These are phyloP conservation scores for Malus sylvestris DNA, from an alignment of 306 rosid species.

Conservation along the genomic window DNA sequence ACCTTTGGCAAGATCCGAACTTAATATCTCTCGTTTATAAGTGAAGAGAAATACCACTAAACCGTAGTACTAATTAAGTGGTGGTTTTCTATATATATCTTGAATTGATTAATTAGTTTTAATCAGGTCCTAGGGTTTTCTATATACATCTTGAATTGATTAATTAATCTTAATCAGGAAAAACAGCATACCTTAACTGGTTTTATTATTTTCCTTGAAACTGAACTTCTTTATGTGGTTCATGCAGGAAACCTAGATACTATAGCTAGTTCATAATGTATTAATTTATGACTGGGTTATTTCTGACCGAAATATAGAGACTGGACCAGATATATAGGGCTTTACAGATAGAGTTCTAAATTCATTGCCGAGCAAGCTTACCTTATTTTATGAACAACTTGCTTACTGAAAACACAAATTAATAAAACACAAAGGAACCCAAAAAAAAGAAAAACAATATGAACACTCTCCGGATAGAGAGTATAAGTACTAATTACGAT, in stretches of 20 bases:
- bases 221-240: background rate
- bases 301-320: background rate
- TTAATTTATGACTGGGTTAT: background rate
- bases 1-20: too few relatives aligned
- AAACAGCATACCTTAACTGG: background rate
- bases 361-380: background rate
- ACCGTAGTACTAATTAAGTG: too few relatives aligned
- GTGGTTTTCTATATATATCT: too few relatives aligned
- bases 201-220: background rate
- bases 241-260: background rate
- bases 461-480: background rate
- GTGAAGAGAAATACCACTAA: too few relatives aligned
- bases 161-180: too few relatives aligned
- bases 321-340: too few relatives aligned
- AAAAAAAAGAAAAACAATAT: background rate
- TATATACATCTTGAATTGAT: too few relatives aligned
- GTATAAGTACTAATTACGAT: background rate
- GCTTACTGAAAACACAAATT: background rate
- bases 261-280: background rate
- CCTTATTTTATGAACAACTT: background rate
- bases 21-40: too few relatives aligned
- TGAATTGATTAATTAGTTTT: too few relatives aligned
- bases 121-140: too few relatives aligned
- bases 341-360: background rate
- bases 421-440: background rate